Base-by-base conservation (phyloP, 805 yeast species). In the Metschnikowia rubicola region DNA sequence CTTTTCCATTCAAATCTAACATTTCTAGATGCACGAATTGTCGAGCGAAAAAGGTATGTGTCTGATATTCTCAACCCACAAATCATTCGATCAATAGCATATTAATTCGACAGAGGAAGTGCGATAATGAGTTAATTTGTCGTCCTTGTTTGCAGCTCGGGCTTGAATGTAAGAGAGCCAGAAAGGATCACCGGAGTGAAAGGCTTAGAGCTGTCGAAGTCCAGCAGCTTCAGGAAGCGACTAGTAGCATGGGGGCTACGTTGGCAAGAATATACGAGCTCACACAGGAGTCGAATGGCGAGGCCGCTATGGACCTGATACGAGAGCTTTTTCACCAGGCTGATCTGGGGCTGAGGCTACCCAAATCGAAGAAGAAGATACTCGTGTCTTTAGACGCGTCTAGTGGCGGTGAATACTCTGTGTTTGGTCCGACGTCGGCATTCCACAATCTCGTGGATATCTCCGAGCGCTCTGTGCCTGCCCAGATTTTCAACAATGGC, bases 341-440 rank as follows among this genome's bases (percentile, higher is more conserved):
- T 15, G 31, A 21, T 12, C 35, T 15, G 30, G 12, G 43, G 10
- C 31, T 33, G 10, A 40, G 37, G 8, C 35, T 19, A 9, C 44
- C 39, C 10, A 52, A 38, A 10, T n/a, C 39, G 8, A 31, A 41
- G 17, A 50, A 46, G 30, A 52, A 45, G n/a, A 37, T 54, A 4
- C 58, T 53, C 4, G 53, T 54, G 13, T 48, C 55, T 12, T 40
- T 56, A 19, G 56, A 53, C 28, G 52, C 56, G 17, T 47, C 54
- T 8, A 43, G 52, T 26, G 55, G 52, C 2, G 59, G 57, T 5
- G 51, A 43, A 32, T 55, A 39, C 38, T 52, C 55, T 30, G 52
- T 55, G 10, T 54, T 50, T 38, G 59, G 59, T 11, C 59, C 58
- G 32, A 55, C 59, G 0, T 52, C 55, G 3, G 56, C 59, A 10